Conservation (phyloP, 805 yeast species). For the Pichia manshurica region DNA sequence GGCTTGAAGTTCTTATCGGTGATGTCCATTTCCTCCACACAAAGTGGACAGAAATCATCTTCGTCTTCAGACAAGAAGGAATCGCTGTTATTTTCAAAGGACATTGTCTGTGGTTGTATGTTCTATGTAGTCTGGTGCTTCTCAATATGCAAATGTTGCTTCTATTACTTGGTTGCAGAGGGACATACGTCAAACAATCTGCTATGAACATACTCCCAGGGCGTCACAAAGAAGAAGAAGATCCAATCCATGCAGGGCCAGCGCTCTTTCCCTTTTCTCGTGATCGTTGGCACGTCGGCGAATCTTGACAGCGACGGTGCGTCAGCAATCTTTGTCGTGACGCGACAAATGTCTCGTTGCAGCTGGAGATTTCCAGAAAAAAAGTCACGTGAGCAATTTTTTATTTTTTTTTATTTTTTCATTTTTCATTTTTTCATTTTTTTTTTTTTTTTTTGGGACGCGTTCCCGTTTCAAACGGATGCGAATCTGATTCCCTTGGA, state of each 20-base stretch:
- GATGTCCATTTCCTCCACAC: constrained; percentile 97
- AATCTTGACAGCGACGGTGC: background rate
- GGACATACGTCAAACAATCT: too few species aligned
- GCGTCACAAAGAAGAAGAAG: too few species aligned
- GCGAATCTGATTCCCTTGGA: too few species aligned
- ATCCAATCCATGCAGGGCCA: background rate
- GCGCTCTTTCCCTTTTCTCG: background rate
- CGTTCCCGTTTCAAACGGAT: too few species aligned
- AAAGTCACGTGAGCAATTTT: background rate
- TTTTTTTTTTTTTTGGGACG: too few species aligned
- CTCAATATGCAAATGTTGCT: too few species aligned
- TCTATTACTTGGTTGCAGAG: too few species aligned
- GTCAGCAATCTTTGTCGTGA: background rate
- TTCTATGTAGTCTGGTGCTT: too few species aligned
- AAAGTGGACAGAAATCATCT: constrained; percentile 83
- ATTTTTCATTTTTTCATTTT: too few species aligned
- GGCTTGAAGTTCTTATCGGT: constrained; percentile 96
- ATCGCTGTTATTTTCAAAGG: constrained; percentile 34
- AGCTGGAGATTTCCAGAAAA: too few species aligned
- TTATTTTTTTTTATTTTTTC: too few species aligned
- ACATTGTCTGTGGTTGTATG: constrained; percentile 13
- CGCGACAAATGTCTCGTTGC: background rate
- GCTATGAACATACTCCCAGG: too few species aligned
- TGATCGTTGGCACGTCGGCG: background rate
- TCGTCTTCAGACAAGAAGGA: constrained; percentile 64